Evolutionary conservation across 2,329 filamentous ascomycete species (phyloP), one percentile per base, ranked within the genome.

Genomic region (Colletotrichum abscissum): DNA sequence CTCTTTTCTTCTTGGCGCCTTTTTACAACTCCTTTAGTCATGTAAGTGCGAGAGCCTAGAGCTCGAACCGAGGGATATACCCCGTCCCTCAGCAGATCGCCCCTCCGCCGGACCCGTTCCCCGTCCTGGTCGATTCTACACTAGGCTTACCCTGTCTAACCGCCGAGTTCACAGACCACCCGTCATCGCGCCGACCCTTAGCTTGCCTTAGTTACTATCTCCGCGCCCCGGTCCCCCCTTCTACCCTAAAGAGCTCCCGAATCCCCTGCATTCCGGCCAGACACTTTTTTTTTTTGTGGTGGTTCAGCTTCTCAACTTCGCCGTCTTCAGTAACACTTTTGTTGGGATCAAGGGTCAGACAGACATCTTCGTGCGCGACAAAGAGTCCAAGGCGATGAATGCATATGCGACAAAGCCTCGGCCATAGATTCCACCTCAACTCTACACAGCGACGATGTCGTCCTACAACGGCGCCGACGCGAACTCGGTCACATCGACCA

Each of bases 91-190:
- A 60, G 59, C 55, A 60, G 59, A 70, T 73, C 59, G 22, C 24
- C 59, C 62, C 58, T 30, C 58, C 58, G 65, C 65, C 59, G 42
- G 66, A 58, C 54, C 42, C 54, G 65, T 72, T 72, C 59, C 66
- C 59, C 66, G 59, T 59, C 60, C 54, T 63, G 42, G 54, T 35
- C 66, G 52, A 64, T 30, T 28, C 54, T 33, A 49, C 33, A n/a
- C 70, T 64, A 70, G 55, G 66, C 58, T 35, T 64, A 60, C 55
- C 70, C 66, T 63, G 60, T 73, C 70, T 73, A 73, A 73, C 70
- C 70, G 66, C 70, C 59, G 54, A 64, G 46, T 64, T 65, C 42
- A 70, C 52, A 73, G 70, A 60, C 66, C 58, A 68, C 66, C 68
- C 55, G 66, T 70, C 70, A 65, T 70, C 70, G 70, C 66, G 66